Base-by-base conservation (phyloP, 305 asterid genomes). In the Fraxinus sp. region DNA sequence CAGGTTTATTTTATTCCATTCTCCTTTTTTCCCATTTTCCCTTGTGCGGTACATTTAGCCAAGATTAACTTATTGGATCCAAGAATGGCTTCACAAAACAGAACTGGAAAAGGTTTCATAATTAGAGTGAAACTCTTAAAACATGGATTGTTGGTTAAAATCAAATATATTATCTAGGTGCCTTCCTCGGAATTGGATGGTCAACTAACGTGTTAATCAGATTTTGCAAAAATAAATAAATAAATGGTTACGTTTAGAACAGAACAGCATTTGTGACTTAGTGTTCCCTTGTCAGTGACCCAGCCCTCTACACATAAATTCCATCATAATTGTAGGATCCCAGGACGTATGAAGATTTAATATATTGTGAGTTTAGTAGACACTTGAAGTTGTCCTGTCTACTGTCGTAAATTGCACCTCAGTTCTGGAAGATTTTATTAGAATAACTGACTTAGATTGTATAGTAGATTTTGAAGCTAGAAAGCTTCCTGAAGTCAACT, bases 1-100 rank as follows among this genome's bases (percentile, higher is more conserved):
- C 91, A 91, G 97, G 98, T 93, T 75, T 77, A 83, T 81, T 35
- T 30, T 77, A 59, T 81, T 35, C 77, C 66, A 10, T 75, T 49
- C 80, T 75, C 70, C 46, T 13, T 26, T 70, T 74, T 39, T 32
- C 39, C 41, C 32, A 14, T 20, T 18, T 32, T 3, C 78, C 28
- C 39, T 7, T 59, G 52, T 76, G 46, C 49, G 37, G 57, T 36
- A 49, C 80, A 32, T n/a, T 68, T 77, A 26, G 37, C 35, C 14
- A 18, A 20, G 70, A 20, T 59, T 5, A 59, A 20, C 70, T 59
- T 20, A 20, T 20, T 59, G 30, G 70, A 7, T 59, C 66, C 70
- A 20, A 59, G 30, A 59, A 20, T 20, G 28, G 70, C 30, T 59
- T 59, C 13, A 26, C 70, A 59, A 59, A 59, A 59, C 70, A 7